phyloP scores from a whole-genome alignment of 345 rosid genomes.

The Citrus glauca region DNA sequence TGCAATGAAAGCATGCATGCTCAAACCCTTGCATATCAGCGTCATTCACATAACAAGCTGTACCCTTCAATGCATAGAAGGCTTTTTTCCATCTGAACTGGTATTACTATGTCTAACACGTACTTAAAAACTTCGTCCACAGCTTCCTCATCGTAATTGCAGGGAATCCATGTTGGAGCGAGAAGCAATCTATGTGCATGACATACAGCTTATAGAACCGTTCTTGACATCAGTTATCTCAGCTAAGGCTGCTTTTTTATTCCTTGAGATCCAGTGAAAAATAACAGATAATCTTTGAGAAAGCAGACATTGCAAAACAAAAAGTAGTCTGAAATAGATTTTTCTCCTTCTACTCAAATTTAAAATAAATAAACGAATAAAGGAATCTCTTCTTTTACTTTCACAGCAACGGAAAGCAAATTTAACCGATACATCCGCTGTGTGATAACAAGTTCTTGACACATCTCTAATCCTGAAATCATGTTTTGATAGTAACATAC shows the following conservation, averaged over 20 bases:
- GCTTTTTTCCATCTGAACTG: constrained; percentile 28
- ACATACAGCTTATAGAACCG: constrained; percentile 62
- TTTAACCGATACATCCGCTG: too few relatives aligned
- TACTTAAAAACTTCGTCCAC: constrained; percentile 37
- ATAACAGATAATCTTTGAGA: constrained; percentile 14
- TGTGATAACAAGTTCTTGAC: too few relatives aligned
- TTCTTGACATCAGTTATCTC: constrained; percentile 56
- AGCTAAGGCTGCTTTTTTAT: constrained; percentile 63
- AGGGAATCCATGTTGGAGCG: constrained; percentile 90
- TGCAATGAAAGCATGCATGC: constrained; percentile 54
- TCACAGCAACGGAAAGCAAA: not conserved
- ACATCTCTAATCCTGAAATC: too few relatives aligned
- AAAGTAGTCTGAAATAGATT: not conserved
- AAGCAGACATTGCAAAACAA: not conserved
- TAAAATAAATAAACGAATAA: not conserved
- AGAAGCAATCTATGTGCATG: constrained; percentile 79
- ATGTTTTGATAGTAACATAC: too few relatives aligned
- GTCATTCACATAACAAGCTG: constrained; percentile 73
- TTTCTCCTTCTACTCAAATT: not conserved
- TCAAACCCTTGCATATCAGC: constrained; percentile 41
- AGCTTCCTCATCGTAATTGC: constrained; percentile 39
- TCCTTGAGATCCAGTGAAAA: constrained; percentile 62
- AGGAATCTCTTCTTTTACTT: not conserved
- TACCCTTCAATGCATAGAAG: constrained; percentile 60
- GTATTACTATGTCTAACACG: constrained; percentile 37